Conservation (phyloP, 202 grass and related monocot genomes). For the Hordeum pubiflorum region DNA sequence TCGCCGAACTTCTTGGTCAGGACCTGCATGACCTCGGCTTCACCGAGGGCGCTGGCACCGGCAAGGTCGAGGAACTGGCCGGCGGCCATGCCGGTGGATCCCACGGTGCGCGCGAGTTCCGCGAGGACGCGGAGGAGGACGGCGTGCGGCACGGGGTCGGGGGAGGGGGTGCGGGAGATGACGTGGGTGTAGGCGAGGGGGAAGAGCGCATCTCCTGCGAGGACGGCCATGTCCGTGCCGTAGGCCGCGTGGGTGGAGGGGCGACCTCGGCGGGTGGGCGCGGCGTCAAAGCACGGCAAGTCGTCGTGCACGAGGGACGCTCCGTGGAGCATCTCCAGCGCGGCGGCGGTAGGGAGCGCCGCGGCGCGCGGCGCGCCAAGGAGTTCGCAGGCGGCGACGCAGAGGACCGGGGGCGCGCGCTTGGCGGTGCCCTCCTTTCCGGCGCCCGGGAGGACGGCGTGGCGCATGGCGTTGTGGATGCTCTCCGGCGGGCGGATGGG, state of each 20-base stretch:
- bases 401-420: conserved; percentile 71
- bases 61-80: conserved; percentile 74
- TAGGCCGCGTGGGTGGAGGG: conserved; percentile 72
- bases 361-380: conserved; percentile 45
- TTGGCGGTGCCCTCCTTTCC: conserved; percentile 65
- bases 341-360: conserved; percentile 61
- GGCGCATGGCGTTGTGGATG: conserved; percentile 79
- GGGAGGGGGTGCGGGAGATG: conserved; percentile 46
- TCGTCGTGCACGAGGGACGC: conserved; percentile 88
- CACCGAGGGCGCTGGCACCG: conserved; percentile 47
- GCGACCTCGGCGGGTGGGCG: conserved; percentile 56
- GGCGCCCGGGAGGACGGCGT: conserved; percentile 56
- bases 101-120: conserved; percentile 73
- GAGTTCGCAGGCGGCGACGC: conserved; percentile 86
- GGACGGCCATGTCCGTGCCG: conserved; percentile 62
- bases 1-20: conserved; percentile 91
- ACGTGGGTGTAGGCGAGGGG: conserved; percentile 68
- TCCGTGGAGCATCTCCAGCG: conserved; percentile 85
- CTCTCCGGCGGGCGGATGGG: conserved; percentile 58
- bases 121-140: conserved; percentile 56
- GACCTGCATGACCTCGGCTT: conserved; percentile 67
- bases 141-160: conserved; percentile 34
- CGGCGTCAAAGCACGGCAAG: conserved; percentile 82
- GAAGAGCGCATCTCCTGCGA: conserved; percentile 72
- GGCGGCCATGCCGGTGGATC: conserved; percentile 75